Evolutionary conservation across 257 asterid genomes (phyloP).

Genomic region (Sherardia arvensis): DNA sequence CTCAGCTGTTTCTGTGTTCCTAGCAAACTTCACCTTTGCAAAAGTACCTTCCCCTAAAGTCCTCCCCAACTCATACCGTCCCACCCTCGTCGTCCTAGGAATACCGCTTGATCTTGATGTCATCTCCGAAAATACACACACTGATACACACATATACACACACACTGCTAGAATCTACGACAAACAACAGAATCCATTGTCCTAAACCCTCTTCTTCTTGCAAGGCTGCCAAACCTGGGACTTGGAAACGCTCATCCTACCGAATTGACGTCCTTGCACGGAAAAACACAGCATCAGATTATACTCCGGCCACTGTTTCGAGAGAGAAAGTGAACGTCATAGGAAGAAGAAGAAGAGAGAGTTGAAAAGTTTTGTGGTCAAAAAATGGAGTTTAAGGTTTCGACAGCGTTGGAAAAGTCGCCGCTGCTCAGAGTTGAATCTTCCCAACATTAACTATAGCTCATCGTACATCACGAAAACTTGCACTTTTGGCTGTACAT

Average conservation of each 20-base stretch:
- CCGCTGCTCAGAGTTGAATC: too few relatives aligned
- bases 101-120: conserved; percentile 42
- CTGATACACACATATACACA: conserved; percentile 40
- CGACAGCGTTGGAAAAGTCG: too few relatives aligned
- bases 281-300: background rate
- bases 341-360: background rate
- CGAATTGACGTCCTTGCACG: background rate
- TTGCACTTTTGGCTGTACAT: too few relatives aligned
- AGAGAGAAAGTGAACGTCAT: background rate
- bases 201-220: conserved; percentile 71
- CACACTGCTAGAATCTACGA: conserved; percentile 14
- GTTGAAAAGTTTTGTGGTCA: background rate
- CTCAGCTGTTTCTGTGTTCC: conserved; percentile 64
- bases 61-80: conserved; percentile 85
- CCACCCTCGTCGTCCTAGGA: conserved; percentile 73
- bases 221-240: conserved; percentile 97
- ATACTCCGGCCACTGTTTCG: background rate
- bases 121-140: conserved; percentile 28
- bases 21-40: conserved; percentile 92
- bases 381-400: too few relatives aligned
- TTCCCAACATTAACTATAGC: too few relatives aligned
- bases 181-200: background rate
- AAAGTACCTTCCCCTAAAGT: conserved; percentile 87
- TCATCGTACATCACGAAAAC: too few relatives aligned
- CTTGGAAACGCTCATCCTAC: conserved; percentile 54